Conservation (phyloP, 2,329 filamentous ascomycete genomes). For the Orbilia brochopaga region DNA sequence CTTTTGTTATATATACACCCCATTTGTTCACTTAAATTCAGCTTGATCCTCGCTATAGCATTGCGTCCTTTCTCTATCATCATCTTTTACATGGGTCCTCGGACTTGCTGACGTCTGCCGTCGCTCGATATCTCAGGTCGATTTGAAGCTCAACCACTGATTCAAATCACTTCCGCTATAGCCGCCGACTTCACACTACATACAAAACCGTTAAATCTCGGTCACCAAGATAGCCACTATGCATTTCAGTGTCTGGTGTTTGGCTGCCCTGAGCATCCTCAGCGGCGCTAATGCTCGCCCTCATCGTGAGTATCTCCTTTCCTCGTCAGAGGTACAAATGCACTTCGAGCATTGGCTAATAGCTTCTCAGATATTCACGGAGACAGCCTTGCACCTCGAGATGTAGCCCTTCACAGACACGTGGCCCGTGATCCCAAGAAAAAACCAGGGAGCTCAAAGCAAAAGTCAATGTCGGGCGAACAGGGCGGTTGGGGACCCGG, state of each 20-base stretch:
- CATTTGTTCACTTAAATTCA: neutral
- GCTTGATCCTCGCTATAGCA: neutral
- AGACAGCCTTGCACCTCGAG: neutral
- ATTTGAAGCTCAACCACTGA: neutral
- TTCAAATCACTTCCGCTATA: neutral
- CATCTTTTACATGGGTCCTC: neutral
- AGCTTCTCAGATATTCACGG: neutral
- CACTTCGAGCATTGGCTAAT: conserved; percentile 1
- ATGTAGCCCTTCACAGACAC: neutral
- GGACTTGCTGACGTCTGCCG: neutral
- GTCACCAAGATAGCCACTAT: conserved; percentile 32
- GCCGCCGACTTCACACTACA: neutral
- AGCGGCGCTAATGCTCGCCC: conserved; percentile 27
- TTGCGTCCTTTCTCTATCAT: neutral
- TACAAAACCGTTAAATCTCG: conserved; percentile 9
- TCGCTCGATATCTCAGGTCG: neutral
- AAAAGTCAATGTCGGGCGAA: conserved; percentile 8
- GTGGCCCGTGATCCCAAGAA: conserved; percentile 9
- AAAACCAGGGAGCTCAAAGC: too few species aligned
- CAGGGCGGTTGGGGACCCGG: conserved; percentile 56
- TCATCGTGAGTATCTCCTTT: conserved; percentile 25
- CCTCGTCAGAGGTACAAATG: neutral
- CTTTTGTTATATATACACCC: neutral
- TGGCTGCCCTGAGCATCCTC: conserved; percentile 35
- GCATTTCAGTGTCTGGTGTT: conserved; percentile 32